A percentile compares a stretch with the other conserved stretches of the same genome.
phyloP scores from a whole-genome alignment of 805 yeast genomes.

The Trichomonascus vanleenenianus region DNA sequence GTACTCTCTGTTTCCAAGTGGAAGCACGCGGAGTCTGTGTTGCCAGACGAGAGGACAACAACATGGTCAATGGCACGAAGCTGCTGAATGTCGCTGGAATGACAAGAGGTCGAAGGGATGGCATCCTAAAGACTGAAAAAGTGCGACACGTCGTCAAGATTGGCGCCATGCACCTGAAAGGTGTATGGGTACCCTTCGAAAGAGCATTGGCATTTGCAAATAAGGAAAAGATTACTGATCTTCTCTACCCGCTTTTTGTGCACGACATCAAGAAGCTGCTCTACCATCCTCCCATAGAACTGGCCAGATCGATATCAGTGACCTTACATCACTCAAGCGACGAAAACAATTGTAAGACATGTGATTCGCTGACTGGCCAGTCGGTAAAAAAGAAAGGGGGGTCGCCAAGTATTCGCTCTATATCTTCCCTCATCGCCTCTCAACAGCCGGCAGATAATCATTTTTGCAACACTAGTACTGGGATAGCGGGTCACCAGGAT shows the following conservation, averaged over 20 bases:
- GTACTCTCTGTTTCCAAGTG: conserved; percentile 76
- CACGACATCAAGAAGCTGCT: conserved; percentile 52
- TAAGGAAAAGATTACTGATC: conserved; percentile 63
- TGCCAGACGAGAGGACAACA: conserved; percentile 76
- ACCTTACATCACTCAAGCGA: background rate
- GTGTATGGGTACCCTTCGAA: conserved; percentile 87
- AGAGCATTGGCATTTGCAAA: conserved; percentile 77
- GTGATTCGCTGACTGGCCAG: background rate
- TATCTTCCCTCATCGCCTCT: background rate
- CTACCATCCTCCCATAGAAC: conserved; percentile 24
- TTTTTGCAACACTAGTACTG: background rate
- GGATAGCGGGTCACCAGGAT: background rate
- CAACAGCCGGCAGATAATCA: background rate
- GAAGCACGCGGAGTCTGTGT: conserved; percentile 76
- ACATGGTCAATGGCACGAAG: conserved; percentile 82
- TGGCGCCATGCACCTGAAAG: conserved; percentile 82
- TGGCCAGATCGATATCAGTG: background rate
- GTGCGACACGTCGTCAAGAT: conserved; percentile 74
- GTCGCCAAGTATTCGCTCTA: background rate
- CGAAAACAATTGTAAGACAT: background rate
- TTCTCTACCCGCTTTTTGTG: conserved; percentile 61
- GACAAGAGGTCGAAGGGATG: conserved; percentile 84
- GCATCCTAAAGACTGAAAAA: conserved; percentile 70
- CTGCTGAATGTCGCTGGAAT: conserved; percentile 75
- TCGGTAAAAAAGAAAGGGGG: background rate